Evolutionary conservation across 495 filamentous ascomycete genomes (phyloP).

Genomic region (Aspergillus ellipticus): DNA sequence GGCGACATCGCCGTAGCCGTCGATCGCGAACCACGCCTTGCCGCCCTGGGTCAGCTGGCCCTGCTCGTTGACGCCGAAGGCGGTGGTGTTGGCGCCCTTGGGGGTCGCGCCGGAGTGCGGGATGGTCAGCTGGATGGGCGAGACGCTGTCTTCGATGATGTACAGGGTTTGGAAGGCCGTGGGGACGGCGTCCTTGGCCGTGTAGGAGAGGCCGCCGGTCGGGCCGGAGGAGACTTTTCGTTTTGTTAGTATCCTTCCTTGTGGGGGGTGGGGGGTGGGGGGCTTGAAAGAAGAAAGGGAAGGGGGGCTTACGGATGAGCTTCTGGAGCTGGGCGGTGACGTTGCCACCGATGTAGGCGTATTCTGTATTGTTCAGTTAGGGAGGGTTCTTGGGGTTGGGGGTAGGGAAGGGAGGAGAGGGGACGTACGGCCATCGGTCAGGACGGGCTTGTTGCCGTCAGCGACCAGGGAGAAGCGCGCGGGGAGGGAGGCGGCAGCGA

Average conservation of each 20-base stretch:
- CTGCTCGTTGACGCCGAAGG: slow-evolving; percentile 27
- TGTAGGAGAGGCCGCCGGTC: slow-evolving; percentile 24
- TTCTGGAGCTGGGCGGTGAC: slow-evolving; percentile 17
- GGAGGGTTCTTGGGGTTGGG: background rate
- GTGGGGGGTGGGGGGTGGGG: background rate
- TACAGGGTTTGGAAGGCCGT: slow-evolving; percentile 33
- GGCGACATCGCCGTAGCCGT: slow-evolving; percentile 19
- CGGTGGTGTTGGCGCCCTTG: slow-evolving; percentile 21
- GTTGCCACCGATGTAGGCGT: slow-evolving; percentile 26
- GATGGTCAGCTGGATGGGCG: slow-evolving; percentile 24
- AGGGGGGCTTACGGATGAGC: slow-evolving; percentile 26
- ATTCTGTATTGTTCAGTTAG: slow-evolving; percentile 10
- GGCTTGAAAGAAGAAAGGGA: background rate
- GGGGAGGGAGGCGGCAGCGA: slow-evolving; percentile 26
- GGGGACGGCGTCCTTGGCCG: slow-evolving; percentile 20
- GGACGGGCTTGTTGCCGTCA: slow-evolving; percentile 28
- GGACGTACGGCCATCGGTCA: slow-evolving; percentile 31
- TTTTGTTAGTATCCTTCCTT: slow-evolving; percentile 6
- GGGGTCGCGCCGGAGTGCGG: slow-evolving; percentile 32
- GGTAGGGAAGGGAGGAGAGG: background rate
- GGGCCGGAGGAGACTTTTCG: slow-evolving; percentile 14
- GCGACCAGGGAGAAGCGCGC: slow-evolving; percentile 32
- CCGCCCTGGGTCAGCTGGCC: slow-evolving; percentile 27
- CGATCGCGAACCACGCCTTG: slow-evolving; percentile 25
- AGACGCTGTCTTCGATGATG: slow-evolving; percentile 21